Base-by-base conservation (phyloP, 257 asterid genomes). In the Gardenia jasminoides region DNA sequence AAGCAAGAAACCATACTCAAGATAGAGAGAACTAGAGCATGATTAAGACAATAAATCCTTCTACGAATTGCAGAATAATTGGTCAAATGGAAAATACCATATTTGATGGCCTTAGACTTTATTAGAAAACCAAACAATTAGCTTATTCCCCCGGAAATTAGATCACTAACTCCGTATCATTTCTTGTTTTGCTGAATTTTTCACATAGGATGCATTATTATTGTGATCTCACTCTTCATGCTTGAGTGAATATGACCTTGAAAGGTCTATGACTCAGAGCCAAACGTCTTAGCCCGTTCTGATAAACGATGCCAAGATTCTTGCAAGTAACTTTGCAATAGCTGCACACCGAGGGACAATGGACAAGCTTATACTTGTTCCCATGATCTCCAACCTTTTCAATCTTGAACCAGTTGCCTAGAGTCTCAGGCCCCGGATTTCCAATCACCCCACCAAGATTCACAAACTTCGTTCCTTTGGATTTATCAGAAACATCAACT, bases 321-420 rank as follows among this genome's bases (percentile, higher is more conserved):
- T 61, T 70, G 31, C 84, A 81, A 4, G 13, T 6, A 1, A 69
- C 77, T 31, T 36, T 61, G 52, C 76, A 67, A 46, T 9, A 15
- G 36, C 46, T 47, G 36, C 80, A 75, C 1, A 80, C 76, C 0
- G 72, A 10, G 9, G 84, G 84, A 13, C 84, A 70, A 22, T 54
- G 33, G 8, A 66, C 48, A 13, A 82, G 26, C 79, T 64, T 66
- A n/a, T 82, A 81, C 46, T 56, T 76, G 10, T 28, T 3, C 11
- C 20, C 50, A 0, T 19, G n/a, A n/a, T 48, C 22, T 31, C 59
- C 78, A 19, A 33, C 59, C 16, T 30, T 73, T 39, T 65, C 36
- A 20, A 80, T 66, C 77, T 74, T 79, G 71, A 78, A 79, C 85
- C 82, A 78, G 24, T 67, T 79, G 67, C 19, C 30, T 16, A 77